Evolutionary conservation across 1,284 basidiomycete species (phyloP).

Genomic region (Chondrostereum purpureum): DNA sequence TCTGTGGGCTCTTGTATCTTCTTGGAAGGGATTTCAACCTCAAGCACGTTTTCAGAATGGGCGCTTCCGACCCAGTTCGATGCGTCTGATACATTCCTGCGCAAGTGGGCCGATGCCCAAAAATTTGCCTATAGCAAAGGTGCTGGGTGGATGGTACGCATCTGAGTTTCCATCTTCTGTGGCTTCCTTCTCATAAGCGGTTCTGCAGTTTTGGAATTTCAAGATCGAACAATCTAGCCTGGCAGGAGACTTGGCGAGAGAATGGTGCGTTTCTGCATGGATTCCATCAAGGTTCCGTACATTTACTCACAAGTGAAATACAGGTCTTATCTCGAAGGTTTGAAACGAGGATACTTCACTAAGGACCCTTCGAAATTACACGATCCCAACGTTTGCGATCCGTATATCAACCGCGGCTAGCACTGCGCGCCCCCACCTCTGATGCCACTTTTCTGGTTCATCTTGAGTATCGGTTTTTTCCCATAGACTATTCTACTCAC

Average conservation of each 20-base stretch:
- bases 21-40: conserved; percentile 9
- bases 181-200: not conserved
- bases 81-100: conserved; percentile 56
- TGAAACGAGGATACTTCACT: conserved; percentile 54
- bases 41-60: conserved; percentile 59
- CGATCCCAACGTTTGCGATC: conserved; percentile 55
- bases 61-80: conserved; percentile 61
- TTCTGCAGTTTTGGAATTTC: conserved; percentile 68
- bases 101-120: conserved; percentile 74
- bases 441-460: not conserved
- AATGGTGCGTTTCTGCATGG: conserved; percentile 62
- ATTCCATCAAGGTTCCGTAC: no score
- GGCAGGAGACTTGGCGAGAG: conserved; percentile 43
- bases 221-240: conserved; percentile 52
- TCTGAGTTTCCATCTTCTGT: not conserved
- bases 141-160: conserved; percentile 64
- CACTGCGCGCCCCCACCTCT: not conserved
- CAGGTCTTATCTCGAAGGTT: conserved; percentile 70
- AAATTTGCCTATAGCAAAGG: conserved; percentile 58
- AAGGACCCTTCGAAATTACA: conserved; percentile 49
- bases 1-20: conserved; percentile 19
- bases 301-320: no score
- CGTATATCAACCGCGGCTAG: conserved; percentile 27
- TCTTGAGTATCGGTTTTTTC: no score
- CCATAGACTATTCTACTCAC: not conserved